phyloP scores from a whole-genome alignment of 2,329 filamentous ascomycete genomes.

The Stachybotrys chlorohalonatus region DNA sequence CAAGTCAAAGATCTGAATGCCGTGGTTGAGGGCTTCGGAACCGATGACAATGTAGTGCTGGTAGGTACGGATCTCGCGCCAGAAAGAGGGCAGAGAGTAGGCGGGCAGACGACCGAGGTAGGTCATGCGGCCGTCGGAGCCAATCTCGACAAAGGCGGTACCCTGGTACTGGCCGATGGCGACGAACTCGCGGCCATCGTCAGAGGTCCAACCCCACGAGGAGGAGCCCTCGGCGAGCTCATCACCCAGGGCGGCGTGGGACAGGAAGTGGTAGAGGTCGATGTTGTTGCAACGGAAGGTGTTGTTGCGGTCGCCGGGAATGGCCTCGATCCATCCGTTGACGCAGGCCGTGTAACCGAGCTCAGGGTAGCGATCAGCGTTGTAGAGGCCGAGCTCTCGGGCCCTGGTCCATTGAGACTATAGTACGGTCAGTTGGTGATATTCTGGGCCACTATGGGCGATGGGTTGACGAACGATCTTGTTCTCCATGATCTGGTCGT shows the following conservation, averaged over 20 bases:
- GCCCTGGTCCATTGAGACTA: slow-evolving; percentile 23
- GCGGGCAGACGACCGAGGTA: slow-evolving; percentile 38
- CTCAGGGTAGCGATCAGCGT: slow-evolving; percentile 24
- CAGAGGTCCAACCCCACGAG: slow-evolving; percentile 38
- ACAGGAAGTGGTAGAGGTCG: slow-evolving; percentile 47
- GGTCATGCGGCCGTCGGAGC: slow-evolving; percentile 30
- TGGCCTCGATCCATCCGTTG: slow-evolving; percentile 32
- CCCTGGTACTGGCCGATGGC: slow-evolving; percentile 39
- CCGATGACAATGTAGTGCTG: slow-evolving; percentile 28
- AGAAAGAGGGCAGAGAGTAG: slow-evolving; percentile 23
- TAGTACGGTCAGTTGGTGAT: not conserved
- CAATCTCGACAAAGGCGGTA: slow-evolving; percentile 39
- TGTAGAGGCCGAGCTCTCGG: slow-evolving; percentile 21
- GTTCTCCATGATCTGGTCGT: slow-evolving; percentile 9
- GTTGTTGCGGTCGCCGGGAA: slow-evolving; percentile 34
- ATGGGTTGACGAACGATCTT: slow-evolving; percentile 5
- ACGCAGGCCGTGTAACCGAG: slow-evolving; percentile 29
- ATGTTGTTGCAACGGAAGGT: slow-evolving; percentile 40
- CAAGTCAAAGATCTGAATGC: slow-evolving; percentile 57
- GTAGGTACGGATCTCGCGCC: slow-evolving; percentile 33
- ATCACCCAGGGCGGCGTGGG: slow-evolving; percentile 43
- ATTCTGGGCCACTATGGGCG: rapidly evolving
- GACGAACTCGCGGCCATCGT: slow-evolving; percentile 39
- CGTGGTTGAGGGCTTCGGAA: slow-evolving; percentile 38
- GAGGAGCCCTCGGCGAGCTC: slow-evolving; percentile 23